Evolutionary conservation across 495 filamentous ascomycete species (phyloP).

Genomic region (Trichoderma parareesei): DNA sequence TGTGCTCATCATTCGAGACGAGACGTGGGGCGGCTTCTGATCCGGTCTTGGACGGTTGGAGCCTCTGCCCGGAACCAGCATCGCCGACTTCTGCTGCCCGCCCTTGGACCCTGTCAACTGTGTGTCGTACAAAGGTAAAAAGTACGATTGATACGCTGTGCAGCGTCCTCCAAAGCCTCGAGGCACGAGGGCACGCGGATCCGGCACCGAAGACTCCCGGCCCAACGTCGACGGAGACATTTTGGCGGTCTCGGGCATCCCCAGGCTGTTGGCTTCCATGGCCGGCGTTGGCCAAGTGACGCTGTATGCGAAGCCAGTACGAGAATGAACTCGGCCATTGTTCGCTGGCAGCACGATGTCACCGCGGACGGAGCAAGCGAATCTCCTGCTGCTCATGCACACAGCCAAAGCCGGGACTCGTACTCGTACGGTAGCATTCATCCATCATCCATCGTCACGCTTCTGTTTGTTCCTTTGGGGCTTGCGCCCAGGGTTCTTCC

Average conservation of each 20-base stretch:
- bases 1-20: background rate
- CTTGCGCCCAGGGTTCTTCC: background rate
- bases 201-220: background rate
- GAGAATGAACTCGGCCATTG: too few species aligned
- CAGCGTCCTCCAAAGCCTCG: background rate
- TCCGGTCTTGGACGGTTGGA: background rate
- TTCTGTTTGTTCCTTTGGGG: background rate
- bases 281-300: background rate
- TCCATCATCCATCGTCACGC: conserved; percentile 6
- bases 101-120: background rate
- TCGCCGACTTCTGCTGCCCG: background rate
- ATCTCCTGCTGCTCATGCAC: background rate
- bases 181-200: background rate
- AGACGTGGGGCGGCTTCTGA: background rate
- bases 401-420: background rate
- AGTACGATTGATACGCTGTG: too few species aligned
- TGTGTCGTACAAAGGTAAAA: background rate
- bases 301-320: background rate
- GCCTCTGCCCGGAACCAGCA: conserved; percentile 3
- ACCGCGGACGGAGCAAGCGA: background rate
- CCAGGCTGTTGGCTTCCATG: background rate
- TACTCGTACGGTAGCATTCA: background rate
- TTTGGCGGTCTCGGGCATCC: background rate
- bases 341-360: background rate
- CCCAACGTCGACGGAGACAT: conserved; percentile 4